Percentiles rank a stretch among this genome's conserved stretches.
phyloP scores from a whole-genome alignment of 2,329 filamentous ascomycete species.

The Aspergillus jensenii region DNA sequence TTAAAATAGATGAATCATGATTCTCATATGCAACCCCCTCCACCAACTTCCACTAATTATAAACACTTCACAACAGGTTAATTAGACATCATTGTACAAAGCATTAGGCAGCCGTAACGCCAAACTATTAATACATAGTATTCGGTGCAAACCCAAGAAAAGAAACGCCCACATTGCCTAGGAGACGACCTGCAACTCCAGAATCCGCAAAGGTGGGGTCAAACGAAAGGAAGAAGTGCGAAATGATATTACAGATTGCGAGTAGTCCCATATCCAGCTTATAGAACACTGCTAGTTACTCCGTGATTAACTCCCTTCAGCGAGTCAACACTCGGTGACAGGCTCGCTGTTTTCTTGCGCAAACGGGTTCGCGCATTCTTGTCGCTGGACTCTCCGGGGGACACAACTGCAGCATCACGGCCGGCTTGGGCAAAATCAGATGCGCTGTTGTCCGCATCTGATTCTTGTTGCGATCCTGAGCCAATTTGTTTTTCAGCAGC shows the following conservation, averaged over 20 bases:
- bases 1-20: slow-evolving; percentile 5
- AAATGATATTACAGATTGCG: background rate
- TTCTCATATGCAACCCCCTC: background rate
- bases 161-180: slow-evolving; percentile 17
- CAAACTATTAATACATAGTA: slow-evolving; percentile 36
- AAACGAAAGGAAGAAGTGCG: background rate
- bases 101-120: slow-evolving; percentile 19
- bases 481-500: slow-evolving; percentile 59
- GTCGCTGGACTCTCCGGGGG: slow-evolving; percentile 24
- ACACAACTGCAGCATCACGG: slow-evolving; percentile 22
- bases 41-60: slow-evolving; percentile 11
- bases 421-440: slow-evolving; percentile 23
- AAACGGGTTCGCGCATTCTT: slow-evolving; percentile 30
- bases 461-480: slow-evolving; percentile 35
- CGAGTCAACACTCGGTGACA: slow-evolving; percentile 32
- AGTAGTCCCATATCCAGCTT: slow-evolving; percentile 16
- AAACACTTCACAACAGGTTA: slow-evolving; percentile 13
- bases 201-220: slow-evolving; percentile 6
- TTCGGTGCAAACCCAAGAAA: slow-evolving; percentile 15
- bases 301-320: slow-evolving; percentile 38
- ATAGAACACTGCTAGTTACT: slow-evolving; percentile 42
- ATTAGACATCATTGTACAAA: slow-evolving; percentile 26
- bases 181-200: slow-evolving; percentile 36
- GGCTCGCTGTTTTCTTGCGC: slow-evolving; percentile 35
- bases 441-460: slow-evolving; percentile 27